A percentile compares a stretch with the other conserved stretches of the same genome.
These are phyloP conservation scores for Phytophthora pini DNA, from an alignment of 352 stramenopile genomes.

Conservation along the genomic window DNA sequence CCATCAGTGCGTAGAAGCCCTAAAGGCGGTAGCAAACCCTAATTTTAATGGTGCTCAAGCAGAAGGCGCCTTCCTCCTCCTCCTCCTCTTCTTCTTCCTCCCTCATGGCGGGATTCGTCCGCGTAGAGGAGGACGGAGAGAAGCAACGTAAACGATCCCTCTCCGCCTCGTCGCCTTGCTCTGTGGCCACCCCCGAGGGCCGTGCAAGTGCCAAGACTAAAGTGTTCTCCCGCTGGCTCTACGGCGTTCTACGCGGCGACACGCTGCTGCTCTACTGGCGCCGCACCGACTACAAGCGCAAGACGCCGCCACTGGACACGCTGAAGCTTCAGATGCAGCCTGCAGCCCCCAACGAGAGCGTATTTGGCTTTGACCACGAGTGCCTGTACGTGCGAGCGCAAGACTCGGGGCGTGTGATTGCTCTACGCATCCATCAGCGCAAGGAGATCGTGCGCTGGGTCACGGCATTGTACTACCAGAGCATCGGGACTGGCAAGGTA, in stretches of 20 bases:
- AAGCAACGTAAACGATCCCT: constrained; percentile 42
- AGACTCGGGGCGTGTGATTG: constrained; percentile 46
- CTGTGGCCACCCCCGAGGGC: constrained; percentile 32
- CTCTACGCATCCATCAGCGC: constrained; percentile 62
- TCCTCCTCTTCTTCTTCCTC: constrained; percentile 11
- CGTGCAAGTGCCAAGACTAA: constrained; percentile 41
- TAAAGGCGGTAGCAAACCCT: background rate
- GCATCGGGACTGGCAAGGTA: constrained; percentile 29
- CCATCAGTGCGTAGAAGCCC: background rate
- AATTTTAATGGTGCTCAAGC: constrained; percentile 15
- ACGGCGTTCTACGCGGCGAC: constrained; percentile 53
- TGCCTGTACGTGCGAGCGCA: constrained; percentile 62
- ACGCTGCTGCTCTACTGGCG: constrained; percentile 60
- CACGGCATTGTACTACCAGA: constrained; percentile 70
- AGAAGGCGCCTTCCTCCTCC: constrained; percentile 16
- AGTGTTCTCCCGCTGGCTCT: constrained; percentile 66
- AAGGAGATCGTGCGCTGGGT: constrained; percentile 73
- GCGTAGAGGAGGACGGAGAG: constrained; percentile 56
- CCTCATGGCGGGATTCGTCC: constrained; percentile 57
- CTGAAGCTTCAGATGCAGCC: constrained; percentile 52
- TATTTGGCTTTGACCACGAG: constrained; percentile 67
- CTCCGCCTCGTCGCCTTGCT: constrained; percentile 28
- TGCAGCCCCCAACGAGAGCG: constrained; percentile 50
- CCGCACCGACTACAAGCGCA: constrained; percentile 65
- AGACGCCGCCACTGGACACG: constrained; percentile 49